Conservation (phyloP, 75 land plant genomes). For the Pinus tabuliformis region DNA sequence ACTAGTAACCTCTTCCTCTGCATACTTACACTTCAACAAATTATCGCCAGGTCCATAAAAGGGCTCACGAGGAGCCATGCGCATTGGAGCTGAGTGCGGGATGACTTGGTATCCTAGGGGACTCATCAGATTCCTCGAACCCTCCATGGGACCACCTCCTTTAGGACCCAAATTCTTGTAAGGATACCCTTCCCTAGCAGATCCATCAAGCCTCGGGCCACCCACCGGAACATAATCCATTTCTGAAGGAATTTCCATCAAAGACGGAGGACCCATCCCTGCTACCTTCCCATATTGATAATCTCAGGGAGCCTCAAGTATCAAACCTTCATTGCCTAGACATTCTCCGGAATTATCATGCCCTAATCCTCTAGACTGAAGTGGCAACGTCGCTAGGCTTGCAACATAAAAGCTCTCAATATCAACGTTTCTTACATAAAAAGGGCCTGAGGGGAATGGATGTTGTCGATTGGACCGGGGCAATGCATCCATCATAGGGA, state of each 20-base stretch:
- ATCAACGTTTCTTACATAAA: neutral
- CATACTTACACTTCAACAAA: neutral
- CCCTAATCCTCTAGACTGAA: neutral
- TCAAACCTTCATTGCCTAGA: neutral
- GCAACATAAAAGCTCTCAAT: neutral
- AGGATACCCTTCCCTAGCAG: neutral
- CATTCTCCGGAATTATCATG: neutral
- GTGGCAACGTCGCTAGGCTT: neutral
- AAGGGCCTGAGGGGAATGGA: neutral
- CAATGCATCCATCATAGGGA: conserved; percentile 59
- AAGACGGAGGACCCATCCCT: too few relatives aligned
- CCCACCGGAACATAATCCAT: too few relatives aligned
- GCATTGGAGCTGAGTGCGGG: neutral
- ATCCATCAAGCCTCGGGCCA: neutral
- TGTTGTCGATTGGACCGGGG: conserved; percentile 15
- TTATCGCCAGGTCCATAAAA: neutral
- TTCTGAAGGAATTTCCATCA: too few relatives aligned
- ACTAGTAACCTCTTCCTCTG: conserved; percentile 19
- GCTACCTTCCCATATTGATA: neutral
- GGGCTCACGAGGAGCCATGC: neutral
- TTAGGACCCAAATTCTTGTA: neutral
- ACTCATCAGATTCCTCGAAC: too few relatives aligned
- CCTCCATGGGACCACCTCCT: neutral
- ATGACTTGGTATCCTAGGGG: too few relatives aligned
- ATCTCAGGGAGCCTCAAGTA: neutral